Conservation (phyloP, 768 basidiomycete genomes). For the Galerina sulciceps region DNA sequence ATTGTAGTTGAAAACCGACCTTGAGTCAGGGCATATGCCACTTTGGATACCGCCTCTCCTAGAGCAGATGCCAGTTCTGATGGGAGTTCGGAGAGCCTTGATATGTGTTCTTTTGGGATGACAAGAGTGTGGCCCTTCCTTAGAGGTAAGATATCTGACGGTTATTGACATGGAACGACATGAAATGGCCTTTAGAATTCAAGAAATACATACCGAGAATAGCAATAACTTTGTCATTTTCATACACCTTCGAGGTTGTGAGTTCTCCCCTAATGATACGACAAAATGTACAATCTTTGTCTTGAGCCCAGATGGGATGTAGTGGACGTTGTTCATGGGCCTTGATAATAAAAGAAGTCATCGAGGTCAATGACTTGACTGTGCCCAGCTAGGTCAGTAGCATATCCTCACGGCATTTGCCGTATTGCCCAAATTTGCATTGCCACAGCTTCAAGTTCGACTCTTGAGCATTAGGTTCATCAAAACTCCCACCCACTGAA, state of each 20-base stretch:
- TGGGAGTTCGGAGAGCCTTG: constrained; percentile 69
- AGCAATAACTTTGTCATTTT: constrained; percentile 65
- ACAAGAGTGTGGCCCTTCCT: constrained; percentile 71
- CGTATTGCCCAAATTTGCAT: too few species aligned
- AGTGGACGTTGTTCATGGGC: constrained; percentile 53
- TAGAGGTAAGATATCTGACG: constrained; percentile 72
- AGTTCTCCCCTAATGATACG: constrained; percentile 57
- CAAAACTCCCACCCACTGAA: too few species aligned
- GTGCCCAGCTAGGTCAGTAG: background rate
- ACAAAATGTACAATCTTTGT: constrained; percentile 65
- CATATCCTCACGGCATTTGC: too few species aligned
- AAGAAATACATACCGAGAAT: constrained; percentile 52
- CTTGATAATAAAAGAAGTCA: constrained; percentile 80
- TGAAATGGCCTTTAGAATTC: background rate
- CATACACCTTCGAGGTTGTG: constrained; percentile 56
- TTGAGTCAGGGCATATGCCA: constrained; percentile 64
- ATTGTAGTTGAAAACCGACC: constrained; percentile 41
- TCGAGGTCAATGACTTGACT: constrained; percentile 23
- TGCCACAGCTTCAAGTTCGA: background rate
- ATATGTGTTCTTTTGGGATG: constrained; percentile 67
- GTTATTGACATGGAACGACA: too few species aligned
- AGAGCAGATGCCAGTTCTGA: constrained; percentile 59
- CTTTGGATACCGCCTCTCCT: constrained; percentile 62
- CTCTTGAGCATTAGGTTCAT: too few species aligned
- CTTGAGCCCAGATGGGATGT: constrained; percentile 52